Conservation (phyloP, 2,329 filamentous ascomycete species). For the Zymoseptoria passerinii region DNA sequence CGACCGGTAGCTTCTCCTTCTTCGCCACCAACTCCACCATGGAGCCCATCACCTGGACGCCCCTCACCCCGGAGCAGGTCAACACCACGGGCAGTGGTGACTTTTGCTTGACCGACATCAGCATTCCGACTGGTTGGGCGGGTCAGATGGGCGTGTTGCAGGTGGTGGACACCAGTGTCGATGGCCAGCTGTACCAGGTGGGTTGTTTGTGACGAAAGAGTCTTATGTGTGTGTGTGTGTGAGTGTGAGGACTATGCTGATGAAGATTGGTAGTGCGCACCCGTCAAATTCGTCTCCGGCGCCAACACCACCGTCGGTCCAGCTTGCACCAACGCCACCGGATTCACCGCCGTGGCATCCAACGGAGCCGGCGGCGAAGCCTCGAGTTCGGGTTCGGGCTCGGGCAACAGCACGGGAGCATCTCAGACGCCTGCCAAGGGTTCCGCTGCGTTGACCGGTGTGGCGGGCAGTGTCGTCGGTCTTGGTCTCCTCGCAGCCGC, state of each 20-base stretch:
- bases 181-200: conserved; percentile 28
- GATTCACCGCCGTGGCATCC: conserved; percentile 22
- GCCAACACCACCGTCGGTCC: conserved; percentile 22
- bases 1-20: conserved; percentile 22
- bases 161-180: conserved; percentile 22
- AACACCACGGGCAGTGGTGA: conserved; percentile 20
- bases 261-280: conserved; percentile 20
- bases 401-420: neutral
- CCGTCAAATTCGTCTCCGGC: conserved; percentile 26
- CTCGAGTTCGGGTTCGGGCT: conserved; percentile 1
- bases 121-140: conserved; percentile 20
- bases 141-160: conserved; percentile 25
- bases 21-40: conserved; percentile 22
- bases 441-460: conserved; percentile 13
- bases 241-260: neutral
- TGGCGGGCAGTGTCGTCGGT: conserved; percentile 14
- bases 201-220: conserved; percentile 1
- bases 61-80: conserved; percentile 18
- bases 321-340: conserved; percentile 22
- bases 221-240: neutral
- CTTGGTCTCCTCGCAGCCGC: conserved; percentile 16
- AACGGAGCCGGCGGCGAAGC: conserved; percentile 1
- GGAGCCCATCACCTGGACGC: conserved; percentile 25
- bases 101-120: conserved; percentile 24
- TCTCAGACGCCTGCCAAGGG: conserved; percentile 8